Evolutionary conservation across 169 alveolate genomes (phyloP), one percentile per base, ranked within the genome.

Genomic region (Eimeria maxima): DNA sequence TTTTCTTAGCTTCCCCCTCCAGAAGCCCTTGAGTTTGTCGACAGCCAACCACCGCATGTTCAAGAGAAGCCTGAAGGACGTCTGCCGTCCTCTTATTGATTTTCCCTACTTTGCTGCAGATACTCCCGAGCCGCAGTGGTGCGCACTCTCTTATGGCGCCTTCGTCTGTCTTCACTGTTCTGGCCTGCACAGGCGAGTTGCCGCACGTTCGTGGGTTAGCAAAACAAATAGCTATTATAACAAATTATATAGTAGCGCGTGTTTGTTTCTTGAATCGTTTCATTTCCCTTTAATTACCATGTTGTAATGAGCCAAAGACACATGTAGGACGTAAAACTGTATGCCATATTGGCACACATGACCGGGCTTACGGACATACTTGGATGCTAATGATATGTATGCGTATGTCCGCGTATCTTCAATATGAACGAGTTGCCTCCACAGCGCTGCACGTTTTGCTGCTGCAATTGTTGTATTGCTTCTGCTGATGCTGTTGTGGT

Each of bases 121-220:
- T 69, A 96, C 99, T n/a, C 96, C 98, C 45, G 99, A 99, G 83
- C 99, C 99, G 8, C 98, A 98, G 90, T 99, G 99, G 99, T 98
- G 99, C 42, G 98, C 99, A 76, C 97, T 99, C 29, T 98, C 99
- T 57, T 99, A 97, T 97, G 99, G 99, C 67, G 98, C 99, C 65
- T 99, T 98, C 97, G 97, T 99, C 95, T 99, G 99, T 97, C 98
- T 99, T 73, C 98, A 98, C 97, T 99, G 99, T 95, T 99, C 99
- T 8, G 99, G 99, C 14, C 96, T 89, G 13, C 97, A 95, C 89
- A 74, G 97, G 97, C 84, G 20, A 33, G 93, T 57, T 8, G 67
- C 24, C 13, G 60, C 13, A 57, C 24, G 24, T 57, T 5, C 67
- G 7, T 14, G 16, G 10, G 4, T 57, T 14, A 18, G n/a, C 18